A percentile compares a stretch with the other conserved stretches of the same genome.
Conservation (phyloP, 345 rosid species). For the Pseudoturritis turrita region DNA sequence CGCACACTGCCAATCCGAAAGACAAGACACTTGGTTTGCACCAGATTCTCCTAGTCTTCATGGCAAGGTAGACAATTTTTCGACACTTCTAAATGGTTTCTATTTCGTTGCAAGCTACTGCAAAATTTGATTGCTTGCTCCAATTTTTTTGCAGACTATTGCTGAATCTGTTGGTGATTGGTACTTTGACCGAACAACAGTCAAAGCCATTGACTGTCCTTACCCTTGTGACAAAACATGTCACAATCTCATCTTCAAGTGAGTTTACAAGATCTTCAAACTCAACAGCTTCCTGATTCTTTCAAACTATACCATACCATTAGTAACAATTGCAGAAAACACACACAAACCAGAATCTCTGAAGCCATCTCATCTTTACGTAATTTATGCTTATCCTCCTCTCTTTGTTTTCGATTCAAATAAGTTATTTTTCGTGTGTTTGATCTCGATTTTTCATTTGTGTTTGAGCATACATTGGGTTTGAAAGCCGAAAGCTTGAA, state of each 20-base stretch:
- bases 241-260: conserved; percentile 26
- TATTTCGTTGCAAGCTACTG: not conserved
- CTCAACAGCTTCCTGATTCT: conserved; percentile 12
- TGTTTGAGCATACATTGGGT: not conserved
- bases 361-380: not conserved
- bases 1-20: conserved; percentile 88
- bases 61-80: conserved; percentile 42
- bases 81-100: not conserved
- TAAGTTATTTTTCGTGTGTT: not conserved
- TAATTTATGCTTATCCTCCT: not conserved
- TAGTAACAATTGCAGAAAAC: not conserved
- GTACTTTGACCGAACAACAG: conserved; percentile 28
- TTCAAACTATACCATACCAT: conserved; percentile 2
- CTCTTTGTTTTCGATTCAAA: not conserved
- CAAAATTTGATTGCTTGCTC: not conserved
- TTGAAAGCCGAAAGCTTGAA: not conserved
- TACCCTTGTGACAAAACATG: conserved; percentile 39
- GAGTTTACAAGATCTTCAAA: not conserved
- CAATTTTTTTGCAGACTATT: conserved; percentile 1
- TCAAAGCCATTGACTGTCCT: conserved; percentile 33
- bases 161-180: conserved; percentile 36
- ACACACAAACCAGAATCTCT: not conserved
- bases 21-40: conserved; percentile 87
- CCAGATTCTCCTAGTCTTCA: conserved; percentile 58
- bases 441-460: not conserved